Evolutionary conservation across 108 stramenopile species (phyloP), one percentile per base, ranked within the genome.

Genomic region (Cyclotella atomus): DNA sequence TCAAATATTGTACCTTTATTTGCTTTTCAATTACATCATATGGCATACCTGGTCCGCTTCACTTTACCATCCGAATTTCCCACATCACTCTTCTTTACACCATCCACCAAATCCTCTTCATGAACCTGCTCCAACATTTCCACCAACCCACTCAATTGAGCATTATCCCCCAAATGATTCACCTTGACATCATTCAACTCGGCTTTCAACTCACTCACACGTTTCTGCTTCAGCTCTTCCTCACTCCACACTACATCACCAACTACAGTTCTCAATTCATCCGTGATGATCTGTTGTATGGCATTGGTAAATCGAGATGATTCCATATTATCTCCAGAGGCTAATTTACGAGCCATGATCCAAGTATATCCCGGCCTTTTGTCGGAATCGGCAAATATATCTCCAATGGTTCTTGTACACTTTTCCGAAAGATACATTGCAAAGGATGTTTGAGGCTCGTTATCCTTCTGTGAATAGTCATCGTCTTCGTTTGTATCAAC

Each of bases 1-100:
- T n/a, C n/a, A n/a, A n/a, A n/a, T n/a, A n/a, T n/a, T n/a, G n/a
- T n/a, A n/a, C n/a, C n/a, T n/a, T n/a, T n/a, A n/a, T n/a, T n/a
- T n/a, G n/a, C n/a, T n/a, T n/a, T n/a, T n/a, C n/a, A n/a, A n/a
- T 23, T 5, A 19, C 14, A 19, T 71, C 36, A 79, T 60, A 79
- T 79, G 34, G 77, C 77, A 71, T 79, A 71, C 32, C 77, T 69
- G 25, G 59, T 79, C 56, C 77, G 64, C 49, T 69, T 71, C 38
- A 79, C 70, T 67, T 50, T 66, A 27, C 61, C 41, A 20, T 7
- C 41, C 19, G 8, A 15, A 27, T 35, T n/a, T 4, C 33, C 32
- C 23, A n/a, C n/a, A n/a, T n/a, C n/a, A n/a, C n/a, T 24, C n/a
- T 3, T 52, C 20, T 52, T 52, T 12, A 41, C 38, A 23, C 52